Evolutionary conservation across 2,329 filamentous ascomycete genomes (phyloP).

Genomic region (Plectosphaerella cucumerina): DNA sequence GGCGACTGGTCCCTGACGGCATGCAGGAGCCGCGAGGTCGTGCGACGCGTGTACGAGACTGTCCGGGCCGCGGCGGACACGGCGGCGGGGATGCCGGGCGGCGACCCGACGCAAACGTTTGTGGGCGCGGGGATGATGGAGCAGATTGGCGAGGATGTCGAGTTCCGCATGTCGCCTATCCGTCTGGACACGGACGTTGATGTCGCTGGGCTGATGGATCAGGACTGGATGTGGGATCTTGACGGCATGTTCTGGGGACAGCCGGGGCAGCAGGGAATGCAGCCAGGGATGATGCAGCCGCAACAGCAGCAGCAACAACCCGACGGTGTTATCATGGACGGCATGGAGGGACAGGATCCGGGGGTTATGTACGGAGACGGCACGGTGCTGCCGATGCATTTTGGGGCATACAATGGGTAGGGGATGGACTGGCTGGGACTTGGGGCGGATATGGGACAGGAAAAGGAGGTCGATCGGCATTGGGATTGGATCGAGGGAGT

Average conservation of each 20-base stretch:
- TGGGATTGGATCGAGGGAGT: too few species aligned
- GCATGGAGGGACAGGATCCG: background rate
- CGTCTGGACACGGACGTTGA: conserved; percentile 46
- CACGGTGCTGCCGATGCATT: background rate
- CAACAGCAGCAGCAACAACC: background rate
- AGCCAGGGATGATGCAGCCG: background rate
- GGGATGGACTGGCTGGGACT: too few species aligned
- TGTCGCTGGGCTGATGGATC: conserved; percentile 49
- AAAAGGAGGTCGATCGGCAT: too few species aligned
- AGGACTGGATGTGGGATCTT: conserved; percentile 51
- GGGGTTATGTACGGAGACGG: background rate
- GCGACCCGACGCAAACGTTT: conserved; percentile 17
- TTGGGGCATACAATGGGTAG: too few species aligned
- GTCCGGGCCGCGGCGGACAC: conserved; percentile 26
- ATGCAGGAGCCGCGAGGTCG: conserved; percentile 57
- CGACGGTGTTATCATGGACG: background rate
- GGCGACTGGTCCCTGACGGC: conserved; percentile 62
- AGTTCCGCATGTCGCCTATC: conserved; percentile 47
- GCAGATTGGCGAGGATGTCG: conserved; percentile 24
- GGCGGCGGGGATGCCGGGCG: conserved; percentile 20
- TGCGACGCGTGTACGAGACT: conserved; percentile 61
- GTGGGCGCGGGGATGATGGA: conserved; percentile 14
- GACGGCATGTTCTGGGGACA: conserved; percentile 52
- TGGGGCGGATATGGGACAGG: too few species aligned
- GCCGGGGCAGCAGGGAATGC: background rate